phyloP scores from a whole-genome alignment of 1,139 yeast species.

The Blastobotrys malaysiensis region DNA sequence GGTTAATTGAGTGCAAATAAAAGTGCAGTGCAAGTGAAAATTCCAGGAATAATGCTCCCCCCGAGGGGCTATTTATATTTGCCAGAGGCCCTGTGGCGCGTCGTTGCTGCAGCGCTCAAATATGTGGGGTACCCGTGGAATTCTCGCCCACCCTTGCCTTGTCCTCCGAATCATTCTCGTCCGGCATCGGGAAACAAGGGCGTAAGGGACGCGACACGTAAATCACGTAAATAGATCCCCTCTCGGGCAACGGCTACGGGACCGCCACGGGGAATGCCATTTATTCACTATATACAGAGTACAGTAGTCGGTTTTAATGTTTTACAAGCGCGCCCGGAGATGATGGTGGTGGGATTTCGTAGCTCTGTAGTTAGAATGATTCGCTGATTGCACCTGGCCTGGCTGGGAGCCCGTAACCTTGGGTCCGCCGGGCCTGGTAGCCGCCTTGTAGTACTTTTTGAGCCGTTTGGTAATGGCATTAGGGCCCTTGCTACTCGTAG shows the following conservation, averaged over 20 bases:
- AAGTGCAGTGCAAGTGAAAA: not conserved
- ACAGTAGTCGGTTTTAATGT: not conserved
- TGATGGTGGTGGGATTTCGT: not conserved
- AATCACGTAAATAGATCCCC: not conserved
- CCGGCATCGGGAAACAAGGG: not conserved
- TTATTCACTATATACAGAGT: not conserved
- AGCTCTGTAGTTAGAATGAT: not conserved
- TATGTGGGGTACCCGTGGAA: constrained; percentile 1
- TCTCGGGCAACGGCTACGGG: not conserved
- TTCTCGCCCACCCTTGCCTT: not conserved
- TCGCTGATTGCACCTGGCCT: no score
- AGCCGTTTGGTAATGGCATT: not conserved
- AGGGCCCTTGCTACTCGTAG: not conserved
- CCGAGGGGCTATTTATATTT: not conserved
- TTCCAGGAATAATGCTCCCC: not conserved
- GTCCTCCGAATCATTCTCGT: not conserved
- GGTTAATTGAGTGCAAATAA: not conserved
- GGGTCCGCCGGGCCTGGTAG: not conserved
- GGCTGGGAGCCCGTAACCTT: no score
- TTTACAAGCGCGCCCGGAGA: not conserved
- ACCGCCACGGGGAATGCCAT: not conserved
- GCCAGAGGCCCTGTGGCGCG: not conserved
- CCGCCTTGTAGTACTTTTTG: not conserved
- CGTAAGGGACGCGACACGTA: not conserved
- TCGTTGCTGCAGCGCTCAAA: not conserved